Evolutionary conservation across 805 yeast species (phyloP).

Genomic region (Pichia cephalocereana): DNA sequence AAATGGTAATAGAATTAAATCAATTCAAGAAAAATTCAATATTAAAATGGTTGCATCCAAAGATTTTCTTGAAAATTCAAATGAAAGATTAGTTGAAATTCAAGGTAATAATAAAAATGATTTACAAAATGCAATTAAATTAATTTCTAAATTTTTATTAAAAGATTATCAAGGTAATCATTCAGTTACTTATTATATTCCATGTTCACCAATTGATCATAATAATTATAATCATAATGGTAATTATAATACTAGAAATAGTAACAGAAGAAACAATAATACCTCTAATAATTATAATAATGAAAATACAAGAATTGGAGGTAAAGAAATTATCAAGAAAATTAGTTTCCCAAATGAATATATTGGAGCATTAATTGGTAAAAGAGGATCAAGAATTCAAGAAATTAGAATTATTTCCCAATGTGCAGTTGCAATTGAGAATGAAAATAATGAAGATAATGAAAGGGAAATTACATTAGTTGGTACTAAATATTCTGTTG

Average conservation of each 20-base stretch:
- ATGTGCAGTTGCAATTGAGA: constrained; percentile 69
- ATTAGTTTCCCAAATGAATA: constrained; percentile 65
- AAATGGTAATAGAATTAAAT: constrained; percentile 71
- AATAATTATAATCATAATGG: neutral
- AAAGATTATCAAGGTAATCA: constrained; percentile 65
- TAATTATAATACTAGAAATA: constrained; percentile 2
- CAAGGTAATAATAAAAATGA: constrained; percentile 62
- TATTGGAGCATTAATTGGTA: constrained; percentile 87
- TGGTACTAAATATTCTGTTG: constrained; percentile 49
- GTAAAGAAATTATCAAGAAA: constrained; percentile 30
- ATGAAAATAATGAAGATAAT: constrained; percentile 47
- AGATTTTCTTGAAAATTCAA: constrained; percentile 69
- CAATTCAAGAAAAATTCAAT: constrained; percentile 56
- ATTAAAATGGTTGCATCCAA: constrained; percentile 85
- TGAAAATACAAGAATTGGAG: constrained; percentile 10
- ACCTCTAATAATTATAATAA: neutral
- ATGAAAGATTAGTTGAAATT: constrained; percentile 79
- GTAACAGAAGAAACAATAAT: constrained; percentile 6
- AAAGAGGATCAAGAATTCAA: constrained; percentile 76
- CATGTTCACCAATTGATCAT: constrained; percentile 23
- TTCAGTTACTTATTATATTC: constrained; percentile 57
- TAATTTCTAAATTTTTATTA: constrained; percentile 60
- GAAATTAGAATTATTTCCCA: constrained; percentile 74
- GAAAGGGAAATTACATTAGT: constrained; percentile 64
- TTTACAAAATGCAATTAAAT: constrained; percentile 46